Evolutionary conservation across 169 alveolate genomes (phyloP).

Genomic region (Plasmodium cynomolgi): DNA sequence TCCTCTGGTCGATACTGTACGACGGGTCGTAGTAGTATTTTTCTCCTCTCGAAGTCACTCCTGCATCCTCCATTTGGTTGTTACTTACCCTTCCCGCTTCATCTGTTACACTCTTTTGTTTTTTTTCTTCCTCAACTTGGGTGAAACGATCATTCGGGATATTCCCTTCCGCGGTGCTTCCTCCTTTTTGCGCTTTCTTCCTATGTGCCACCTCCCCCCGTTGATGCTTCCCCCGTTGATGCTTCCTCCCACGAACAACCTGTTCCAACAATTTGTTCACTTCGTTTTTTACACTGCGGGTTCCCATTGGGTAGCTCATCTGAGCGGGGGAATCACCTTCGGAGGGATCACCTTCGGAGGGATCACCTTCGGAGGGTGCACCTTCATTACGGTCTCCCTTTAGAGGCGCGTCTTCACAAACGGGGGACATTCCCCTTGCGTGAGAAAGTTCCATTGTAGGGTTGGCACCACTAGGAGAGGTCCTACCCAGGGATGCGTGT

Average conservation of each 20-base stretch:
- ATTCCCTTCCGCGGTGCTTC: background rate
- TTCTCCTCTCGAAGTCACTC: background rate
- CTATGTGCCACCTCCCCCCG: background rate
- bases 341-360: background rate
- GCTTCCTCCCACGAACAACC: background rate
- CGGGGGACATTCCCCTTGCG: background rate
- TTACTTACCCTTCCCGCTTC: background rate
- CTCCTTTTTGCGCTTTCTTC: background rate
- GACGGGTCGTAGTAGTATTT: constrained; percentile 22
- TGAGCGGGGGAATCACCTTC: background rate
- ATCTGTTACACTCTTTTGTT: background rate
- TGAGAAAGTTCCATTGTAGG: background rate
- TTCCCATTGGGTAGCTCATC: background rate
- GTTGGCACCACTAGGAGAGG: background rate
- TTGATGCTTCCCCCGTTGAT: background rate
- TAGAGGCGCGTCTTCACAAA: background rate
- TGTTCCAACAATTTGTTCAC: background rate
- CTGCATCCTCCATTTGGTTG: background rate
- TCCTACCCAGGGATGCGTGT: background rate
- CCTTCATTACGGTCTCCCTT: background rate
- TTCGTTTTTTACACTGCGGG: background rate
- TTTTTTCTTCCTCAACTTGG: background rate
- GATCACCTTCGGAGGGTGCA: background rate
- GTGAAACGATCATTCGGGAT: background rate
- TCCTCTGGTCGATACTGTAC: constrained; percentile 52